phyloP scores from a whole-genome alignment of 306 rosid genomes.

The Dryas octopetala region DNA sequence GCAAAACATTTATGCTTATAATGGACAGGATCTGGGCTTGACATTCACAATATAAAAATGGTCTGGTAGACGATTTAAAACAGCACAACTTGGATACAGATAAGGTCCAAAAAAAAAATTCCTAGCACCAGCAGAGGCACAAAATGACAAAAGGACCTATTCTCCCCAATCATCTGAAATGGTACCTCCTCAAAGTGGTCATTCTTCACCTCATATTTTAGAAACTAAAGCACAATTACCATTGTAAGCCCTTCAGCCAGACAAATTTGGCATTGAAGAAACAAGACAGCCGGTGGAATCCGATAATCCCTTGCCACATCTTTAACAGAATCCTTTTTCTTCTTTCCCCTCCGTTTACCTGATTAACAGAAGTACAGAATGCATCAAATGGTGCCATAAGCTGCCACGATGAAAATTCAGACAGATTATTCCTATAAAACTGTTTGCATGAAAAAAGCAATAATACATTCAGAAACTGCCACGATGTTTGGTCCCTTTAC shows the following conservation, averaged over 20 bases:
- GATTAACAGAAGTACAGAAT: slow-evolving; percentile 33
- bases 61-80: slow-evolving; percentile 13
- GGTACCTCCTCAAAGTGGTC: slow-evolving; percentile 22
- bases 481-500: too few relatives aligned
- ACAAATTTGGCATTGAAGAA: slow-evolving; percentile 88
- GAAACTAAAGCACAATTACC: slow-evolving; percentile 53
- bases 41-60: not conserved
- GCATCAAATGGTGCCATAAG: slow-evolving; percentile 15
- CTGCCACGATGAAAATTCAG: not conserved
- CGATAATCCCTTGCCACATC: slow-evolving; percentile 60
- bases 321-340: slow-evolving; percentile 65
- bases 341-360: slow-evolving; percentile 82
- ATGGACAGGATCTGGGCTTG: slow-evolving; percentile 13
- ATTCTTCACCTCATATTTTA: slow-evolving; percentile 4
- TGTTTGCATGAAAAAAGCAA: not conserved
- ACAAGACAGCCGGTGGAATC: slow-evolving; percentile 72
- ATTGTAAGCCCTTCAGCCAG: slow-evolving; percentile 85
- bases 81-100: not conserved
- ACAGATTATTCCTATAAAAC: not conserved
- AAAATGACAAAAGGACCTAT: not conserved
- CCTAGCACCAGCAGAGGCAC: not conserved
- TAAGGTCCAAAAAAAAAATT: not conserved
- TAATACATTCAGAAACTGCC: too few relatives aligned
- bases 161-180: not conserved
- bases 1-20: slow-evolving; percentile 15